Evolutionary conservation across 2,329 filamentous ascomycete genomes (phyloP).

Genomic region (Nemania sp.): DNA sequence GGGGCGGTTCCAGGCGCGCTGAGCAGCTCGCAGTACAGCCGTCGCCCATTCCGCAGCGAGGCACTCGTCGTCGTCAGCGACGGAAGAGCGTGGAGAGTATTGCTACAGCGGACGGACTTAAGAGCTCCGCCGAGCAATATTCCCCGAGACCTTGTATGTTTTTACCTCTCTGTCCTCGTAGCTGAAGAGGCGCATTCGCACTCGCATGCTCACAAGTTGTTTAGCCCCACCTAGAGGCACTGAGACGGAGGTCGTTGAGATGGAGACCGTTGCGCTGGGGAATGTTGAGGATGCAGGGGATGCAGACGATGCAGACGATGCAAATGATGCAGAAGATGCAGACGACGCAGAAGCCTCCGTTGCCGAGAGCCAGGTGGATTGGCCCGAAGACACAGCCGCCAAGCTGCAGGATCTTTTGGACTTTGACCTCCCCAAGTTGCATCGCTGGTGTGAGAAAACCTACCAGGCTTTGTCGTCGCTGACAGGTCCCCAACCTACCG

Average conservation of each 20-base stretch:
- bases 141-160: slow-evolving; percentile 19
- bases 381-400: slow-evolving; percentile 26
- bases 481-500: slow-evolving; percentile 16
- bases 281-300: no score
- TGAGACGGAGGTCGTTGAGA: slow-evolving; percentile 1
- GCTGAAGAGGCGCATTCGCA: background rate
- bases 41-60: slow-evolving; percentile 27
- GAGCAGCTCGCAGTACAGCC: slow-evolving; percentile 19
- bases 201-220: slow-evolving; percentile 4
- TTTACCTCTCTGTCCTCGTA: background rate
- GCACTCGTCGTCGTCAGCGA: slow-evolving; percentile 26
- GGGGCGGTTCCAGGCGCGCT: slow-evolving; percentile 26
- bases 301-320: no score
- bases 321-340: no score
- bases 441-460: slow-evolving; percentile 30
- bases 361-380: slow-evolving; percentile 21
- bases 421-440: slow-evolving; percentile 35
- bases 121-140: slow-evolving; percentile 16
- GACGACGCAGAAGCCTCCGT: slow-evolving; percentile 2
- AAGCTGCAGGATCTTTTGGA: slow-evolving; percentile 34
- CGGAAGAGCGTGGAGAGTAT: slow-evolving; percentile 30
- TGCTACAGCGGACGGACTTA: slow-evolving; percentile 26
- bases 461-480: slow-evolving; percentile 25
- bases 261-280: no score
- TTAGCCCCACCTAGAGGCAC: slow-evolving; percentile 16